These are phyloP conservation scores for Aspergillus latus DNA, from an alignment of 2,329 filamentous ascomycete genomes.

Conservation along the genomic window DNA sequence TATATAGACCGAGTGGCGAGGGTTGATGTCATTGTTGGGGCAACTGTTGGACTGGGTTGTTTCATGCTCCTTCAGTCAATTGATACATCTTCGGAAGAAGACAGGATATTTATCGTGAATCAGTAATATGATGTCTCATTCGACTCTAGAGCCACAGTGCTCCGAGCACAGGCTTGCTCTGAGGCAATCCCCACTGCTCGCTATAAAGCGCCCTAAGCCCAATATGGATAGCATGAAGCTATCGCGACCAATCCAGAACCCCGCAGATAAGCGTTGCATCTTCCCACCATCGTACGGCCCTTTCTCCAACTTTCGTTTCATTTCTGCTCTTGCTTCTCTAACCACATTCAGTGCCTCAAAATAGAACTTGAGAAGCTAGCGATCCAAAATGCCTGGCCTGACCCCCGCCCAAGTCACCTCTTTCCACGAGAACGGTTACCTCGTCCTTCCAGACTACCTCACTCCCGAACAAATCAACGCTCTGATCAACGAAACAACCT, in stretches of 20 bases:
- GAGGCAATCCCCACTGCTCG: neutral
- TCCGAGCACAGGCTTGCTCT: neutral
- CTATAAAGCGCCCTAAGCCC: neutral
- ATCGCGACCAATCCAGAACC: neutral
- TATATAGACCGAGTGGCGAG: conserved; percentile 6
- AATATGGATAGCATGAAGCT: conserved; percentile 2
- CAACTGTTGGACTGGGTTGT: neutral
- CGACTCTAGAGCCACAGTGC: neutral
- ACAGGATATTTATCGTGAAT: neutral
- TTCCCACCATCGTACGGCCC: neutral
- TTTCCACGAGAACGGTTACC: conserved; percentile 84
- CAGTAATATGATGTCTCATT: neutral
- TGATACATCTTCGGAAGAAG: neutral
- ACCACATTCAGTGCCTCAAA: neutral
- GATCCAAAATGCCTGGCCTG: conserved; percentile 46
- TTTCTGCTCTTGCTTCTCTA: neutral
- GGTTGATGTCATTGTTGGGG: conserved; percentile 7
- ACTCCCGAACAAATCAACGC: conserved; percentile 62
- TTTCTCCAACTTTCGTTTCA: neutral
- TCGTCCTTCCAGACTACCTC: conserved; percentile 79
- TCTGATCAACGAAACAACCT: conserved; percentile 72
- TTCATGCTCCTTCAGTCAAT: neutral
- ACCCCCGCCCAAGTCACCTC: conserved; percentile 67
- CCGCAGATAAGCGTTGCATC: neutral
- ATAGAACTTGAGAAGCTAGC: neutral